Evolutionary conservation across 495 filamentous ascomycete species (phyloP), one percentile per base, ranked within the genome.

Genomic region (Hypoxylon fragiforme): DNA sequence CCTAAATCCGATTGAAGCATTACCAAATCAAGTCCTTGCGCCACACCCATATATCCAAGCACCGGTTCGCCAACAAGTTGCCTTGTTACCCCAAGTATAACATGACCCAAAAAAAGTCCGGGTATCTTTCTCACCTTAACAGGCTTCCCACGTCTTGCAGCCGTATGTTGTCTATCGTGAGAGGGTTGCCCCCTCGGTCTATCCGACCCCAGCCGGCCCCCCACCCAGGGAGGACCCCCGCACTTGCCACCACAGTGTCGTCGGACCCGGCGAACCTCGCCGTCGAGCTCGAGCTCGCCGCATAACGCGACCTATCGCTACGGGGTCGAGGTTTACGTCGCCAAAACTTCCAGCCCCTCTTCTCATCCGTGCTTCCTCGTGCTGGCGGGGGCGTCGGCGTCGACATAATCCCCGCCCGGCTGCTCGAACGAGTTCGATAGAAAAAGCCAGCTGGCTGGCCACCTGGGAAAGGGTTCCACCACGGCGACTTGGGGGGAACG

Each of bases 391-490:
- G 16, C 31, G 67, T 66, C 7, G 70, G 67, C 13, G 55, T 66
- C 7, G 63, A 59, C 69, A 73, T 73, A 42, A 73, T 71, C 7
- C 70, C 70, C 13, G 63, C 31, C 1, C 69, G 62, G 15, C 55
- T 42, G 24, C 62, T 55, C 3, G 66, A 56, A 34, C n/a, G n/a
- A n/a, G n/a, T n/a, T n/a, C n/a, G n/a, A n/a, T 70, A 70, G 41
- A 62, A 58, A 56, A 73, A 73, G 6, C 70, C 70, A 20, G 70
- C 70, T 0, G 70, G 69, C 24, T 54, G 67, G 35, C 70, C 70
- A 21, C 70, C 70, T 4, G 24, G 16, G 43, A 71, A 71, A 1
- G 68, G 68, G 34, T 70, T 70, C 68, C 68, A 73, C 56, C 63
- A 57, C 12, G 45, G 50, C 7, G 34, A 12, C 11, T 42, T 50